Evolutionary conservation across 768 basidiomycete species (phyloP), one percentile per base, ranked within the genome.

Genomic region (Nidula microcarpa): DNA sequence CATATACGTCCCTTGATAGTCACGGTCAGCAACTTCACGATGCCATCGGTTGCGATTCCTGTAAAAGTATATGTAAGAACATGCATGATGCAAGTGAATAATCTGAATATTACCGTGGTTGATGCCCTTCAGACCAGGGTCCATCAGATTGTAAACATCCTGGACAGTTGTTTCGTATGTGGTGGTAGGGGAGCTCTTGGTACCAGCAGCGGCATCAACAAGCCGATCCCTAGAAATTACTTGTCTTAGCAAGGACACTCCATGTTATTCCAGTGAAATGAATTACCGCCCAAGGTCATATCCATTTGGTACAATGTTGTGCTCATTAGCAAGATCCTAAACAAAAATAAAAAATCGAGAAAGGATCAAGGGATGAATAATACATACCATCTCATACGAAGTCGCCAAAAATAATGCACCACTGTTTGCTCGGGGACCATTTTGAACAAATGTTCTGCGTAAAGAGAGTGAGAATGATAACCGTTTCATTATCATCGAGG

Each of bases 361-460:
- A 37, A 37, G 30, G 41, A 32, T 18, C 34, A 13, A 35, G 14
- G 16, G 33, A 17, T 41, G 34, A 30, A 7, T 9, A 13, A 3
- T 8, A 6, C 37, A 7, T 18, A 18, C 41, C 23, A 32, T 2
- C 1, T 67, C 80, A 58, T 62, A 84, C 80, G 23, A 23, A 23
- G 23, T 23, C 23, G 80, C 82, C 16, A 84, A 71, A 65, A 88
- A 89, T 32, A 86, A 64, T 3, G 84, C 85, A 3, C 74, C 75
- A 23, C 68, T 73, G 54, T 75, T 59, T 4, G 71, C 73, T 13
- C 32, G 17, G 3, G 73, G 56, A 2, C 83, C 82, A 49, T 82
- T 43, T 47, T 57, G 51, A 34, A 50, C 53, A 43, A 46, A 57
- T 34, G 49, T 37, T 7, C 56, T 57, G 39, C 23, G 23, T 23